Conservation (phyloP, 768 basidiomycete genomes). For the Krasilnikovozyma curviuscula region DNA sequence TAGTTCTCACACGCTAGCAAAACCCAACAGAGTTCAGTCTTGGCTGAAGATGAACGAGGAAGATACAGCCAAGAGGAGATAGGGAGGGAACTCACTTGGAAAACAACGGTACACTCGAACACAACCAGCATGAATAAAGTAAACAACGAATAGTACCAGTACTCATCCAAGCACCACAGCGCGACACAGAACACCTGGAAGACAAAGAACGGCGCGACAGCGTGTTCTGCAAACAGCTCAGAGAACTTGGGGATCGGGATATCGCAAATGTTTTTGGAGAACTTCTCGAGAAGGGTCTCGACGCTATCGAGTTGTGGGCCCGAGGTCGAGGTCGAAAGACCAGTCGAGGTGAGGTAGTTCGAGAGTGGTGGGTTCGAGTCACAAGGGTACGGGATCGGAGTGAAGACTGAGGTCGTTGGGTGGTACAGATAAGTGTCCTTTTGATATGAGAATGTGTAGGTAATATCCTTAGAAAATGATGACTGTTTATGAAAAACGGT, state of each 20-base stretch:
- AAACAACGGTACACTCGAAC: conserved; percentile 97
- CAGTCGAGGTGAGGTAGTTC: conserved; percentile 37
- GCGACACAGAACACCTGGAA: conserved; percentile 97
- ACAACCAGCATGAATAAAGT: conserved; percentile 96
- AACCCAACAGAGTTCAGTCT: neutral
- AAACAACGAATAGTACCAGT: conserved; percentile 95
- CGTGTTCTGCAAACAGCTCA: conserved; percentile 83
- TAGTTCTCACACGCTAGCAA: conserved; percentile 63
- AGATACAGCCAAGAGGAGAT: neutral
- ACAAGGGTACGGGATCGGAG: conserved; percentile 71
- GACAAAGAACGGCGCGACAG: conserved; percentile 97
- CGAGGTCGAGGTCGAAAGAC: conserved; percentile 30
- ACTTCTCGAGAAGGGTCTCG: conserved; percentile 38
- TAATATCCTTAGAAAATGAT: too few relatives aligned
- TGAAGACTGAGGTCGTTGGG: conserved; percentile 42
- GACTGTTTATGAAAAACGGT: too few relatives aligned
- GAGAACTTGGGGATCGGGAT: conserved; percentile 90
- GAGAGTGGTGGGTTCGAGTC: conserved; percentile 48
- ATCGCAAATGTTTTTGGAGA: conserved; percentile 86
- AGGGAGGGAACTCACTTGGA: conserved; percentile 47
- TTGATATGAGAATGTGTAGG: conserved; percentile 84
- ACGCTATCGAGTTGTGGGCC: conserved; percentile 29
- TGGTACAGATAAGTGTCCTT: conserved; percentile 72
- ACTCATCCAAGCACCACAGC: conserved; percentile 93
- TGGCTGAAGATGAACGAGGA: neutral